phyloP scores from a whole-genome alignment of 1,284 basidiomycete genomes.

The Papiliotrema terrestris region DNA sequence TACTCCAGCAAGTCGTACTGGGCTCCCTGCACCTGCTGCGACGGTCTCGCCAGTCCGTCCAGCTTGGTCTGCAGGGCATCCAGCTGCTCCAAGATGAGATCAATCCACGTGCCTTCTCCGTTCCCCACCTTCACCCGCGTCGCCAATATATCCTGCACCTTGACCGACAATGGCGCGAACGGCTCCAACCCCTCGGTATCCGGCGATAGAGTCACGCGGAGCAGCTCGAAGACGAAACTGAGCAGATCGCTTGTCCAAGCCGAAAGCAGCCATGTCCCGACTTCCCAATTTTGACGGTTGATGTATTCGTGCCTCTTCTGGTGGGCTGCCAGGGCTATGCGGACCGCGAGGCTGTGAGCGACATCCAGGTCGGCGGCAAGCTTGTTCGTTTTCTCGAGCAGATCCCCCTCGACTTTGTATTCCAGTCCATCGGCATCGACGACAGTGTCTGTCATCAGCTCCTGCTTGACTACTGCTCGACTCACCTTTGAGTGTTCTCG shows the following conservation, averaged over 20 bases:
- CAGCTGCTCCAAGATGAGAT: conserved; percentile 35
- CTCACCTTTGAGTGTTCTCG: conserved; percentile 32
- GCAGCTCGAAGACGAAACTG: conserved; percentile 33
- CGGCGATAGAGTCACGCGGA: conserved; percentile 22
- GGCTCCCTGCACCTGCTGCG: conserved; percentile 12
- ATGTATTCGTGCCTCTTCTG: conserved; percentile 29
- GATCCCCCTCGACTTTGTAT: conserved; percentile 32
- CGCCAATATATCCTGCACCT: conserved; percentile 32
- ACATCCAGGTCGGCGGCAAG: conserved; percentile 30
- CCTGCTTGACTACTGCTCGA: conserved; percentile 1
- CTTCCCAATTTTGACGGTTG: conserved; percentile 33
- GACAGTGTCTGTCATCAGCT: conserved; percentile 20
- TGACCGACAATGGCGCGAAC: conserved; percentile 29
- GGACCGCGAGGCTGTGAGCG: conserved; percentile 37
- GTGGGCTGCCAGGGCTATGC: conserved; percentile 36
- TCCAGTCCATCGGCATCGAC: conserved; percentile 26
- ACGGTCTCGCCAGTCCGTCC: conserved; percentile 18
- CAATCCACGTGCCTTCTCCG: conserved; percentile 36
- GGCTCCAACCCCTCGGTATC: conserved; percentile 21
- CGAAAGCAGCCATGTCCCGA: conserved; percentile 36
- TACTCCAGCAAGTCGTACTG: conserved; percentile 36
- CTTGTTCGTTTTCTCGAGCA: conserved; percentile 28
- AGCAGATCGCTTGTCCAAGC: conserved; percentile 31
- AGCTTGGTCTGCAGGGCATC: conserved; percentile 30
- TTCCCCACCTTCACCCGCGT: conserved; percentile 16